Conservation (phyloP, 306 rosid species). For the Malus sylvestris region DNA sequence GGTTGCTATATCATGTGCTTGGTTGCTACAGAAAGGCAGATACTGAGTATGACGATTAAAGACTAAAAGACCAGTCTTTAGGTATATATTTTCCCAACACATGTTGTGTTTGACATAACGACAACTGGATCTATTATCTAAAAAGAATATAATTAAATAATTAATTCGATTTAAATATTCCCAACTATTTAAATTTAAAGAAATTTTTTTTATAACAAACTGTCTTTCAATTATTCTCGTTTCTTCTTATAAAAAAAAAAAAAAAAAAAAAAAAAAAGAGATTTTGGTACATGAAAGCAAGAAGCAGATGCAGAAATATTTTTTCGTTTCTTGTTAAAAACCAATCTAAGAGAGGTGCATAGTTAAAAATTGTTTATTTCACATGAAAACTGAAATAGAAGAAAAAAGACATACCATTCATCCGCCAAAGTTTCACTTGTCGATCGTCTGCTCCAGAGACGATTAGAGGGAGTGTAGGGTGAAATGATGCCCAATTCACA, state of each 20-base stretch:
- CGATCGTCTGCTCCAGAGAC: conserved; percentile 93
- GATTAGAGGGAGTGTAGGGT: conserved; percentile 80
- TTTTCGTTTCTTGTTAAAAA: background rate
- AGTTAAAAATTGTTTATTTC: background rate
- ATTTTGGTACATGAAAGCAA: background rate
- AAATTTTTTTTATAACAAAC: background rate
- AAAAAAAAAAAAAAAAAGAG: too few species aligned
- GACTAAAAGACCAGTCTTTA: background rate
- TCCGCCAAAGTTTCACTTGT: conserved; percentile 86
- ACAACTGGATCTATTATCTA: background rate
- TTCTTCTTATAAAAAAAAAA: too few species aligned
- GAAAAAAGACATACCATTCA: conserved; percentile 51
- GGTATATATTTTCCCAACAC: background rate
- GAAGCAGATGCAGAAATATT: background rate
- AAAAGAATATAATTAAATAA: background rate
- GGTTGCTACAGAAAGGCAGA: background rate
- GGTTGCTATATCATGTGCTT: background rate
- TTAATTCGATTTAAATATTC: background rate
- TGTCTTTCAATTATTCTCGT: background rate
- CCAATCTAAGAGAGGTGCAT: background rate
- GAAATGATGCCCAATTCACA: conserved; percentile 91
- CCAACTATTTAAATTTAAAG: background rate
- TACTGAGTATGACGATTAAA: background rate
- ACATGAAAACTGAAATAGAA: background rate
- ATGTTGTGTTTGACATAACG: background rate